Evolutionary conservation across 2,329 filamentous ascomycete species (phyloP).

Genomic region (Botrytis squamosa): DNA sequence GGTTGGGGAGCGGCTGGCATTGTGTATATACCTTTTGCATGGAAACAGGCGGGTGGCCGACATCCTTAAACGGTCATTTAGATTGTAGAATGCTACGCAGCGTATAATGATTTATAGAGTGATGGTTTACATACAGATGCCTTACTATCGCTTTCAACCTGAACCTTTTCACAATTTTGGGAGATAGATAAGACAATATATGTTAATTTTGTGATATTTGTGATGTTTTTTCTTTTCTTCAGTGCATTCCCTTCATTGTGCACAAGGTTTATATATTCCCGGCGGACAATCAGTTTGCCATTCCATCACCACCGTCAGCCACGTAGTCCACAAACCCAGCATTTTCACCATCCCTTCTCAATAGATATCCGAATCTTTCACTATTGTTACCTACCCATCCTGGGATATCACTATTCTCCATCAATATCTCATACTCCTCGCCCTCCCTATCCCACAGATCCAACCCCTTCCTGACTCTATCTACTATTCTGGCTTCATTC

Average conservation of each 20-base stretch:
- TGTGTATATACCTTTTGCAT: slow-evolving; percentile 8
- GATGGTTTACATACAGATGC: not conserved
- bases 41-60: not conserved
- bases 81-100: slow-evolving; percentile 16
- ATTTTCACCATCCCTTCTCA: slow-evolving; percentile 29
- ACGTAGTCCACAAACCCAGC: slow-evolving; percentile 30
- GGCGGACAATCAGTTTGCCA: not conserved
- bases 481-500: slow-evolving; percentile 42
- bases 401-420: slow-evolving; percentile 45
- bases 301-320: slow-evolving; percentile 31
- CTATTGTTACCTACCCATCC: slow-evolving; percentile 38
- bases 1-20: not conserved
- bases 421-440: slow-evolving; percentile 41
- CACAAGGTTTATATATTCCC: not conserved
- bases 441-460: slow-evolving; percentile 44
- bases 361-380: slow-evolving; percentile 29
- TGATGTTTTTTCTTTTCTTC: not conserved
- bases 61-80: slow-evolving; percentile 11
- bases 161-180: not conserved
- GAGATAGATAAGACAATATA: not conserved
- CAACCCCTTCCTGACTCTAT: slow-evolving; percentile 43
- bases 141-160: not conserved
- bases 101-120: not conserved
- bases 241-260: not conserved
- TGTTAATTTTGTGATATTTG: not conserved